phyloP scores from a whole-genome alignment of 2,329 filamentous ascomycete genomes.

The Apiospora koreana region DNA sequence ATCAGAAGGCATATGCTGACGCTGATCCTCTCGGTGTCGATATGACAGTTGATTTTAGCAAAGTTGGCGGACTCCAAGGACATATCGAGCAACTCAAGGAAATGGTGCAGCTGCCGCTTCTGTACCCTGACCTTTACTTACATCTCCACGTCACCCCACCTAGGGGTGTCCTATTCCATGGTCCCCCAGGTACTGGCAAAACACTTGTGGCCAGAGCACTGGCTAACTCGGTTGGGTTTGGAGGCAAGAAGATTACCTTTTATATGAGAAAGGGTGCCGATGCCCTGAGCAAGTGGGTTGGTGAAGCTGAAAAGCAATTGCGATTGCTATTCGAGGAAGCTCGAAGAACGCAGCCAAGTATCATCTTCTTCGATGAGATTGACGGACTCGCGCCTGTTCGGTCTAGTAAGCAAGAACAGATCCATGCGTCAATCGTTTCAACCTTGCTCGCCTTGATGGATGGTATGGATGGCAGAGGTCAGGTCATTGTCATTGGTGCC shows the following conservation, averaged over 20 bases:
- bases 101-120: constrained; percentile 92
- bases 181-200: constrained; percentile 95
- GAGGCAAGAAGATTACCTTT: constrained; percentile 94
- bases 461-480: constrained; percentile 96
- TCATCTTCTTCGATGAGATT: constrained; percentile 99
- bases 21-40: constrained; percentile 94
- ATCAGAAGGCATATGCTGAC: constrained; percentile 88
- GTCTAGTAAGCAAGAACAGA: constrained; percentile 98
- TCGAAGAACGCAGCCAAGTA: constrained; percentile 92
- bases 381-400: constrained; percentile 94
- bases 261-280: constrained; percentile 99
- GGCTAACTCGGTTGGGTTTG: constrained; percentile 84
- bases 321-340: constrained; percentile 94
- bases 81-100: constrained; percentile 98
- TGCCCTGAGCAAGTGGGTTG: constrained; percentile 97
- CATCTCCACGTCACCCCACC: constrained; percentile 92
- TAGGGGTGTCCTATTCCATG: constrained; percentile 93
- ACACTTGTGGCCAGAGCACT: constrained; percentile 92
- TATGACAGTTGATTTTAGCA: constrained; percentile 87
- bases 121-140: constrained; percentile 93
- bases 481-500: constrained; percentile 98
- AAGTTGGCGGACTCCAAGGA: constrained; percentile 87
- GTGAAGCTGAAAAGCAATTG: constrained; percentile 94
- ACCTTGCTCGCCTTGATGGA: constrained; percentile 95
- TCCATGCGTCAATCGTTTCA: constrained; percentile 95